phyloP scores from a whole-genome alignment of 2,329 filamentous ascomycete genomes.

The Aureobasidium sp. region DNA sequence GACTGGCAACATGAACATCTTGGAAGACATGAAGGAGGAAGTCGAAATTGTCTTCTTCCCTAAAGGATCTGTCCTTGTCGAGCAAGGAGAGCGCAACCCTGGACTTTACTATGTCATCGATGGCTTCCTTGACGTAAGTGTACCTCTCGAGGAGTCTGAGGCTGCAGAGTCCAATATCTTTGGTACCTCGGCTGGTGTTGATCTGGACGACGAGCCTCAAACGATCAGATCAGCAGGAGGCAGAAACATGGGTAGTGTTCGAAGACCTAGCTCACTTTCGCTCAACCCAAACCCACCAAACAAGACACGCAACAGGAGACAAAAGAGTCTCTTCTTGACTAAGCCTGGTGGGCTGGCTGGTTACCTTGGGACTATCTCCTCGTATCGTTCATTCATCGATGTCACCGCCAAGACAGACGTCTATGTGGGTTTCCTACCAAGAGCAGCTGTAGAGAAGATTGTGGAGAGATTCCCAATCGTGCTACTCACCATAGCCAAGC shows the following conservation, averaged over 20 bases:
- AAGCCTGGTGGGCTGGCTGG: slow-evolving; percentile 92
- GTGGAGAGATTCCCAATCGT: slow-evolving; percentile 89
- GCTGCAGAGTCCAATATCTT: slow-evolving; percentile 33
- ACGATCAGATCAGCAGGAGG: neutral
- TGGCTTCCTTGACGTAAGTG: slow-evolving; percentile 88
- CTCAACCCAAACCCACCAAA: slow-evolving; percentile 11
- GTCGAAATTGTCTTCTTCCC: slow-evolving; percentile 97
- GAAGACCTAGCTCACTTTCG: neutral
- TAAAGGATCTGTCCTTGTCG: slow-evolving; percentile 85
- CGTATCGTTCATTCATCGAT: slow-evolving; percentile 91
- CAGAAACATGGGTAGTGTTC: slow-evolving; percentile 3
- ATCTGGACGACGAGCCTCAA: slow-evolving; percentile 2
- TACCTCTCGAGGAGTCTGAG: slow-evolving; percentile 60
- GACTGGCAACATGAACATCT: slow-evolving; percentile 54
- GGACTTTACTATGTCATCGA: slow-evolving; percentile 97
- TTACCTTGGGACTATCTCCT: slow-evolving; percentile 89
- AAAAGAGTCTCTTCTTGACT: slow-evolving; percentile 71
- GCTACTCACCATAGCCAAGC: slow-evolving; percentile 89
- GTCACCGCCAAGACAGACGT: slow-evolving; percentile 97
- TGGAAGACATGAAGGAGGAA: slow-evolving; percentile 80
- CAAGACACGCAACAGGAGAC: slow-evolving; percentile 15
- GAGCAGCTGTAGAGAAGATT: slow-evolving; percentile 77
- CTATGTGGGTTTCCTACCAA: slow-evolving; percentile 89
- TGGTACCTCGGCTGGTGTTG: slow-evolving; percentile 31
- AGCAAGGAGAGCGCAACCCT: slow-evolving; percentile 94